Evolutionary conservation across 306 rosid species (phyloP).

Genomic region (Ormosia semicastrata): DNA sequence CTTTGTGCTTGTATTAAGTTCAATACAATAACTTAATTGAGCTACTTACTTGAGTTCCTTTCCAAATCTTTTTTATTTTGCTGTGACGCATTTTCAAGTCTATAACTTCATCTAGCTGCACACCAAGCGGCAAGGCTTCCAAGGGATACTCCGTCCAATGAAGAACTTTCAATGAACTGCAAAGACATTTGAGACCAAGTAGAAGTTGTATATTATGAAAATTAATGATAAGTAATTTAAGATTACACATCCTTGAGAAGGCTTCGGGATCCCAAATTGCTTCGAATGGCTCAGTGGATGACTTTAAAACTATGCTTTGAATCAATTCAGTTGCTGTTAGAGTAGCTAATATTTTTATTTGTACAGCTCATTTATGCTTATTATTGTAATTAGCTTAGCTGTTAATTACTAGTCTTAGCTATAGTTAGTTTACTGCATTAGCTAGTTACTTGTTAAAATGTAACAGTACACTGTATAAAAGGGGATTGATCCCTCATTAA

Average conservation of each 20-base stretch:
- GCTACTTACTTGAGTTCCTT: slow-evolving; percentile 2
- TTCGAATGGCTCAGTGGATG: background rate
- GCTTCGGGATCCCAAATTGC: background rate
- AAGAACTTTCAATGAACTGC: background rate
- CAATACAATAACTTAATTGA: background rate
- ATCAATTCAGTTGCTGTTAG: background rate
- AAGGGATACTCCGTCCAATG: background rate
- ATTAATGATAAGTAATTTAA: background rate
- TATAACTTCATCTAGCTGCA: slow-evolving; percentile 13
- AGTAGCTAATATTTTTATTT: too few relatives aligned
- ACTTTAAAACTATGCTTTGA: background rate
- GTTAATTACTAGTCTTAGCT: too few relatives aligned
- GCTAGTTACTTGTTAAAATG: too few relatives aligned
- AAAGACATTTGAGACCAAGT: background rate
- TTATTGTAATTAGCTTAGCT: too few relatives aligned
- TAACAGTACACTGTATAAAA: too few relatives aligned
- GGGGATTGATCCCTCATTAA: too few relatives aligned
- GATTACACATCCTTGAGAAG: slow-evolving; percentile 14
- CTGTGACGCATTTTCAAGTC: background rate
- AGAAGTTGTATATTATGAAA: background rate
- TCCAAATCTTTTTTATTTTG: slow-evolving; percentile 4
- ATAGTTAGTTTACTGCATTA: too few relatives aligned
- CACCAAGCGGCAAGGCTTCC: background rate
- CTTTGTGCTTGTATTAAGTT: background rate
- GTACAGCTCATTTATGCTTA: too few relatives aligned